Evolutionary conservation across 305 asterid species (phyloP), one percentile per base, ranked within the genome.

Genomic region (Rubia tinctorum): DNA sequence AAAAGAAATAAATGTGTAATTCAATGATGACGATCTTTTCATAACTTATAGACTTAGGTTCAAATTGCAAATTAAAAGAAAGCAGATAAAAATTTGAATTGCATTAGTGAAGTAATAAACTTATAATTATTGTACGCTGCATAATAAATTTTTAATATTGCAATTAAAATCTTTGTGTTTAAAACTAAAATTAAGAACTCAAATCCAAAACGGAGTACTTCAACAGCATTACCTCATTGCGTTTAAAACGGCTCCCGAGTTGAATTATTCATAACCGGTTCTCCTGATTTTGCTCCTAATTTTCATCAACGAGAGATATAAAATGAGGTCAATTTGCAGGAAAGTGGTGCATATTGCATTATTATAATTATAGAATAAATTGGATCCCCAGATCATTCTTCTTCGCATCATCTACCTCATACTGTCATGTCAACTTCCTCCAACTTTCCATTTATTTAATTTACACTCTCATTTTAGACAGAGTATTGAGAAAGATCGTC

Each of bases 351-450:
- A 49, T 11, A 49, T 49, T 14, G 34, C 60, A 44, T 53, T 12
- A 51, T 15, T 53, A 14, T 15, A 0, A 55, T 30, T 30, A 30
- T 30, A 30, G 34, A 30, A 30, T 53, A n/a, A 2, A 53, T 15
- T 18, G 63, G 74, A 80, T 78, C 82, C 78, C 84, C 64, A 81
- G 66, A 75, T 79, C 80, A 75, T 75, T 66, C 69, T 64, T 17
- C 69, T 62, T 25, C 68, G 4, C 47, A 13, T 59, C 49, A 7
- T 7, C 64, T 82, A 66, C 27, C 18, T 34, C 73, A 30, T 44
- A 68, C 81, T 74, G 79, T 71, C 85, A 63, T 83, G 87, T 77
- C 86, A 81, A 80, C 53, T 49, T 69, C 79, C 71, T 73, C 76
- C 51, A 20, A 2, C 58, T 61, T 6, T 30, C 20, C n/a, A 27